Base-by-base conservation (phyloP, 192 early-diverging fungal species). In the Geosiphon pyriformis region DNA sequence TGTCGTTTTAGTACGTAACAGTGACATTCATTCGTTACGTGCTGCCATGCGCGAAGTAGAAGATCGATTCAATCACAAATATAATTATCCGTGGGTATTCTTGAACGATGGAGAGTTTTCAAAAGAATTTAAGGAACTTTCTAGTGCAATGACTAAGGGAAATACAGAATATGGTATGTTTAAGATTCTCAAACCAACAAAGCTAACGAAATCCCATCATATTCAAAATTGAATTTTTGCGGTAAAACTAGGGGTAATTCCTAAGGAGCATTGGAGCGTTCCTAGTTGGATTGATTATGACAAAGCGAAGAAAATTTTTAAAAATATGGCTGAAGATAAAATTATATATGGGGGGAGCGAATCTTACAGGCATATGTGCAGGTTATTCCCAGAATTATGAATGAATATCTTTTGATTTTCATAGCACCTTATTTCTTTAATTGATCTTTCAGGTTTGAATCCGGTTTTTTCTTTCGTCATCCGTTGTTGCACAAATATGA, bases 81-180 rank as follows among this genome's bases (percentile, higher is more conserved):
- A 83, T 75, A 81, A 89, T 60, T 95, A 94, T 68, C 90, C 91
- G 0, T 95, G 90, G 73, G 86, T 95, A 46, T 92, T 93, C 64
- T 72, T 95, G 47, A 95, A 94, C 75, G 87, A 95, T 23, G 80
- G 76, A 46, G 79, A 82, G 0, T 94, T 94, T 62, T 79, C 80
- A 0, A 76, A 83, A 12, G 77, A 88, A 53, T 95, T 95, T 68
- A 79, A 78, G 65, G 74, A 72, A 29, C 69, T 76, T 23, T 84
- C 83, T 27, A 67, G 75, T 12, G 78, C 76, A 0, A 74, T 88
- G 64, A 83, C 83, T 22, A 80, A 65, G 15, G 85, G 82, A 10
- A 70, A 86, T 55, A 82, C 81, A 50, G 73, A 79, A 6, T 88
- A 79, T 80, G 90, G 88, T 67, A 61, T 15, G 7, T 15, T 37